These are phyloP conservation scores for Schrenkiella parvula DNA, from an alignment of 345 rosid species.

Conservation along the genomic window DNA sequence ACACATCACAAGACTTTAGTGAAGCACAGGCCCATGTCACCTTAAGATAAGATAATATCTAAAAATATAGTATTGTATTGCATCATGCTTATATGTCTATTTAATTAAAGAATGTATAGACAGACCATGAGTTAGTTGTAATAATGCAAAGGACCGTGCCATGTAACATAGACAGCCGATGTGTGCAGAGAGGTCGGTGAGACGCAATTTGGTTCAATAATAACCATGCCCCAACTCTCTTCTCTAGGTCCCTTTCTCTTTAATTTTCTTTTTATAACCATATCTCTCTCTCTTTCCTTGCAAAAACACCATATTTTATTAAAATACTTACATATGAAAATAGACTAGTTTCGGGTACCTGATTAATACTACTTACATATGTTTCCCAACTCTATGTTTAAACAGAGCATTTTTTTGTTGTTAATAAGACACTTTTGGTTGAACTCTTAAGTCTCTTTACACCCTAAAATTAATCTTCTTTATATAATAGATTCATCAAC, in stretches of 20 bases:
- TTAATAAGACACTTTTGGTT: too few relatives aligned
- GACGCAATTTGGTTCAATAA: conserved; percentile 12
- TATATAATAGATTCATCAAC: too few relatives aligned
- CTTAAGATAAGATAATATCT: conserved; percentile 35
- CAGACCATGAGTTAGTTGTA: conserved; percentile 27
- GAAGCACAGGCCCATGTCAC: conserved; percentile 29
- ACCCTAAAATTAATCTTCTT: too few relatives aligned
- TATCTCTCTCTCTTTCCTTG: too few relatives aligned
- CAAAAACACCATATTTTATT: too few relatives aligned
- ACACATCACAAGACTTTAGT: conserved; percentile 29
- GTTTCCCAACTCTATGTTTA: too few relatives aligned
- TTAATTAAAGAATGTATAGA: conserved; percentile 16
- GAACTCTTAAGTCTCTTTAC: too few relatives aligned
- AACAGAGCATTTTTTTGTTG: too few relatives aligned
- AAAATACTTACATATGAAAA: too few relatives aligned
- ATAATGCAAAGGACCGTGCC: conserved; percentile 15
- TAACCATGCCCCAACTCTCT: conserved; percentile 10
- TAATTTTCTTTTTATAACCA: background rate
- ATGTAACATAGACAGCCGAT: conserved; percentile 24
- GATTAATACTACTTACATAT: too few relatives aligned
- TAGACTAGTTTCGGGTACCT: too few relatives aligned
- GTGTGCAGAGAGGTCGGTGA: conserved; percentile 35
- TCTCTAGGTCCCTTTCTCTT: conserved; percentile 27
- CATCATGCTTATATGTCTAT: background rate
- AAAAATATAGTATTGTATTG: conserved; percentile 5